Base-by-base conservation (phyloP, 1,284 basidiomycete genomes). In the Xerocomus cyaneibrunnescens region DNA sequence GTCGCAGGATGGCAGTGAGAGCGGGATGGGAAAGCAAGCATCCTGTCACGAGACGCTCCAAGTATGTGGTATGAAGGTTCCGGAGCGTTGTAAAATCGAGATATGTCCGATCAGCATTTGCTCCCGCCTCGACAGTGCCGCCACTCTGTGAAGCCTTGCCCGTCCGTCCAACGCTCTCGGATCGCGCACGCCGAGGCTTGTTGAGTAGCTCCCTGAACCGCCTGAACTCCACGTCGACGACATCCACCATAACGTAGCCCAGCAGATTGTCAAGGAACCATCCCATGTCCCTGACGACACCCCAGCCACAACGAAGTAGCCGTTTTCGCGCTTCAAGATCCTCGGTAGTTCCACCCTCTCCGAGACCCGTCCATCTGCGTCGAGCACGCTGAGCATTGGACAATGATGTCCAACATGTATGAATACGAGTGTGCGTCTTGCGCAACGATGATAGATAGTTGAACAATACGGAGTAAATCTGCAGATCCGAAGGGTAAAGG, bases 241-340 rank as follows among this genome's bases (percentile, higher is more conserved):
- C 91, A 59, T 96, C 93, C 57, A 83, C 89, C 89, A 93, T 91
- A 55, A 91, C 80, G 67, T 94, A 93, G 7, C 84, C 84, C 44
- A 90, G 72, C 8, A 94, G 65, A 30, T 83, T 86, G 62, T 94
- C 93, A 51, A 96, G 73, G 66, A 94, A 94, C 91, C 93, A 95
- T 41, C 85, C 81, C 91, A 95, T 94, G 59, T 88, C 83, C 55
- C 91, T 72, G 16, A 93, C 85, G 16, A 89, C 79, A 0, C 89
- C 90, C 92, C 93, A 96, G 0, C 87, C 87, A 57, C 83, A 85
- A 50, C 92, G 76, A 44, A 92, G 72, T 17, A 94, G 75, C 49
- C 74, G 74, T 55, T 78, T 79, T 28, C 89, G 77, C 13, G 76
- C 76, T 40, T 83, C 79, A 38, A 87, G 74, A 58, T 89, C 89